Conservation (phyloP, 169 alveolate genomes). For the Perkinsus marinus region DNA sequence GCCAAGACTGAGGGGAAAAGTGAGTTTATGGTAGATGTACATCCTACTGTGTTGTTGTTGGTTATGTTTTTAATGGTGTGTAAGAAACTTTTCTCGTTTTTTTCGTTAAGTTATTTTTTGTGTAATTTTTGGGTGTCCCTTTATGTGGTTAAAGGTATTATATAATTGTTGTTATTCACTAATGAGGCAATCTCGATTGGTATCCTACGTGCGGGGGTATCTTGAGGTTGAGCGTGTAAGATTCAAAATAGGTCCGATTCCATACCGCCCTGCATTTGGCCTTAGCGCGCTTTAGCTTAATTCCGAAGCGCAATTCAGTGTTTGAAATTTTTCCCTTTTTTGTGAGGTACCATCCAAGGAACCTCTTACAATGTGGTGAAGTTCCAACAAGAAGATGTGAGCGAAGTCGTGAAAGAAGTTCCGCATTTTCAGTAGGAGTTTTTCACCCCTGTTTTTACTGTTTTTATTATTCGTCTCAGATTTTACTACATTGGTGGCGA, state of each 20-base stretch:
- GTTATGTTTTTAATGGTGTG: background rate
- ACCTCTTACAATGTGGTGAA: slow-evolving; percentile 22
- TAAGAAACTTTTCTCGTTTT: background rate
- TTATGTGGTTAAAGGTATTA: no score
- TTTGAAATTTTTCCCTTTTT: background rate
- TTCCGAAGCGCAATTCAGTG: background rate
- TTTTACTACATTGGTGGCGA: slow-evolving; percentile 43
- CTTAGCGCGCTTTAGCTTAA: no score
- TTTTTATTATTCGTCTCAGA: background rate
- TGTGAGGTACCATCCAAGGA: background rate
- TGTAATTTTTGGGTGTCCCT: no score
- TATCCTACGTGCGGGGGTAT: background rate
- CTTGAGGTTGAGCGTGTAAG: background rate
- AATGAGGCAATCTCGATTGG: background rate
- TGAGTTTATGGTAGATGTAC: background rate
- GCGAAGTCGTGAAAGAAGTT: slow-evolving; percentile 46
- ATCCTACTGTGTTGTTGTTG: background rate
- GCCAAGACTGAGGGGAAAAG: background rate
- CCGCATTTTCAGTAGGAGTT: slow-evolving; percentile 44
- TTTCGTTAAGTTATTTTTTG: no score
- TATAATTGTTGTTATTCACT: no score
- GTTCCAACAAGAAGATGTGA: slow-evolving; percentile 49
- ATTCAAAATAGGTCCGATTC: background rate
- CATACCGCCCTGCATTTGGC: background rate
- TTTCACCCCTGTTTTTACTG: background rate